Evolutionary conservation across 2,329 filamentous ascomycete genomes (phyloP).

Genomic region (Aspergillus fumigatus): DNA sequence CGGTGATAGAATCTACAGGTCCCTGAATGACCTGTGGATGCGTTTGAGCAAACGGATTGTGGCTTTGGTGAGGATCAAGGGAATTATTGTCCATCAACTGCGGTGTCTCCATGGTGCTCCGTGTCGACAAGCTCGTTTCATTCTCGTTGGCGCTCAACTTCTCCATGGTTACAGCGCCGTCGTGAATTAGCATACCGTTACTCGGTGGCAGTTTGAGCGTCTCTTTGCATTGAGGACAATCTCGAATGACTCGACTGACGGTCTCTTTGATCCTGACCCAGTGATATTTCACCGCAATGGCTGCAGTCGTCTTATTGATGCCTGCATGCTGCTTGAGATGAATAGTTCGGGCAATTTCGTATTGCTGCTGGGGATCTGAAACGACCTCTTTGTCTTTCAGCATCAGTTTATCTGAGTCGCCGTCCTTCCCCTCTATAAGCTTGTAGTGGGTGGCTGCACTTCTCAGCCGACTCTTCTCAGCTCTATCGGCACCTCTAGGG

Average conservation of each 20-base stretch:
- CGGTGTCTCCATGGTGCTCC: conserved; percentile 10
- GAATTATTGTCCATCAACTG: conserved; percentile 21
- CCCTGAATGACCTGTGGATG: conserved; percentile 32
- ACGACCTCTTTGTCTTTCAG: conserved; percentile 98
- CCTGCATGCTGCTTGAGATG: conserved; percentile 78
- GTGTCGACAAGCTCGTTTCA: conserved; percentile 9
- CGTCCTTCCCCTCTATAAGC: conserved; percentile 53
- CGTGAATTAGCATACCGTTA: conserved; percentile 26
- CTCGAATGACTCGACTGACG: conserved; percentile 87
- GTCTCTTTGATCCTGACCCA: conserved; percentile 99
- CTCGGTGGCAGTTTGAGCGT: conserved; percentile 54
- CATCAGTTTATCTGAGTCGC: conserved; percentile 71
- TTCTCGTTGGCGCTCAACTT: conserved; percentile 4
- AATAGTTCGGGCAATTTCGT: conserved; percentile 75
- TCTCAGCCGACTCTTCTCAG: conserved; percentile 89
- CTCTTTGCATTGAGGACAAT: conserved; percentile 87
- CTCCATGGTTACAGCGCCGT: conserved; percentile 13
- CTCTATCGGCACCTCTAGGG: conserved; percentile 84
- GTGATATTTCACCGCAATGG: conserved; percentile 89
- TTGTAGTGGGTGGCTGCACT: conserved; percentile 96
- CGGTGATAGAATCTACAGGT: conserved; percentile 35
- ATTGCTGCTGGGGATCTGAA: conserved; percentile 81
- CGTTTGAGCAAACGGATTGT: conserved; percentile 31
- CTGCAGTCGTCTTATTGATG: conserved; percentile 96
- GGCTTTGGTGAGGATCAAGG: conserved; percentile 17